Conservation (phyloP, 768 basidiomycete species). For the Boletus sp. region DNA sequence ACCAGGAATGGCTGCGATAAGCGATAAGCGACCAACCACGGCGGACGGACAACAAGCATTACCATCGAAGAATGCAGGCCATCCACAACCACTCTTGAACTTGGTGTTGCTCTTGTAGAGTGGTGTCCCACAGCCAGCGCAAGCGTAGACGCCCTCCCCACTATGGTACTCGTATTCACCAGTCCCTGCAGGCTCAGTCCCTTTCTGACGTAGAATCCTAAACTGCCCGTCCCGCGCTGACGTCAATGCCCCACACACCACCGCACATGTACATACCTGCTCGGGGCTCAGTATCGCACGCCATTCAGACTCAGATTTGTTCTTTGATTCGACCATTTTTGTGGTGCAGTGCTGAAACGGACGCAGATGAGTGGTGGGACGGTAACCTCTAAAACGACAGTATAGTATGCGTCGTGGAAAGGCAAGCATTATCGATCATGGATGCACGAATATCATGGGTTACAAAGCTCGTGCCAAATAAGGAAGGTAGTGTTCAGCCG, state of each 20-base stretch:
- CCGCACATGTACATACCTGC: constrained; percentile 53
- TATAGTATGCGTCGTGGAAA: not conserved
- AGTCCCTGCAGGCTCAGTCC: constrained; percentile 76
- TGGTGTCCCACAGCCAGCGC: constrained; percentile 78
- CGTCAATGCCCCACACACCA: not conserved
- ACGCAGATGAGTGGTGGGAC: not conserved
- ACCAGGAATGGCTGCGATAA: constrained; percentile 75
- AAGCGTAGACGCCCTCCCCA: constrained; percentile 68
- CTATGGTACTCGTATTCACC: constrained; percentile 77
- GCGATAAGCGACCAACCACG: not conserved
- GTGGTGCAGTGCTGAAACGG: constrained; percentile 2
- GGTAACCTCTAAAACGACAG: not conserved
- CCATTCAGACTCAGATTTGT: constrained; percentile 80
- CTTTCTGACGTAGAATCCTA: constrained; percentile 80
- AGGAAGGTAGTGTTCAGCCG: constrained; percentile 6
- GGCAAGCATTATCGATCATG: not conserved
- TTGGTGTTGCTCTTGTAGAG: constrained; percentile 89
- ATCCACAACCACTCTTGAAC: constrained; percentile 91
- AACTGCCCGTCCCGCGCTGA: constrained; percentile 50
- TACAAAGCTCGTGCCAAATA: not conserved
- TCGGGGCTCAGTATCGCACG: constrained; percentile 73
- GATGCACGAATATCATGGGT: not conserved
- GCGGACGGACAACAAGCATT: constrained; percentile 9
- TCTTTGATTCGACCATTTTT: constrained; percentile 22
- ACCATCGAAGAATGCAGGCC: constrained; percentile 99